These are phyloP conservation scores for Caryopteris hybrid DNA, from an alignment of 305 asterid species.

Conservation along the genomic window DNA sequence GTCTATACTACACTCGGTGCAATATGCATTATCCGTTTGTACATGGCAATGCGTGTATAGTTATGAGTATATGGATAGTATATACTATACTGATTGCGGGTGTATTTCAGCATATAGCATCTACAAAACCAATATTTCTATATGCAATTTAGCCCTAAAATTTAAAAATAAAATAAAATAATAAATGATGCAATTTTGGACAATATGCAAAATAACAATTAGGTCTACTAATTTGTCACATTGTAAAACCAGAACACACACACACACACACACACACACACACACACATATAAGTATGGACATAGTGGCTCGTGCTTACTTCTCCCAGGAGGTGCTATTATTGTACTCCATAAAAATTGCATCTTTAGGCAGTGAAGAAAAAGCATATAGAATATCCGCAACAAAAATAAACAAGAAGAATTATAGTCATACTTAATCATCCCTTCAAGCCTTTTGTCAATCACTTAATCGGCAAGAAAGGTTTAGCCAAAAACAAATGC, in stretches of 20 bases:
- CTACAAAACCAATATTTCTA: too few species aligned
- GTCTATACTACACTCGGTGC: too few species aligned
- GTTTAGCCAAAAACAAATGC: neutral
- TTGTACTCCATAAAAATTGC: constrained; percentile 38
- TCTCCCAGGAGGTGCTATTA: constrained; percentile 18
- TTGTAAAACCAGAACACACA: neutral
- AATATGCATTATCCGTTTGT: neutral
- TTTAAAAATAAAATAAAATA: too few species aligned
- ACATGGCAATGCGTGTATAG: too few species aligned
- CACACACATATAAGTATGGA: neutral
- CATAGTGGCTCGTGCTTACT: constrained; percentile 29
- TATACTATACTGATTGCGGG: too few species aligned
- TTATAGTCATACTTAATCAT: too few species aligned
- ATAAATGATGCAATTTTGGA: too few species aligned
- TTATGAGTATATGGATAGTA: too few species aligned
- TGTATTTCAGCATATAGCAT: too few species aligned
- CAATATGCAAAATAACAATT: too few species aligned
- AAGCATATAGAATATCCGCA: constrained; percentile 58
- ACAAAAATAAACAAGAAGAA: neutral
- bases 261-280: too few species aligned
- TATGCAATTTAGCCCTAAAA: too few species aligned
- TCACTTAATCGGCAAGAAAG: neutral
- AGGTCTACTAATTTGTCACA: neutral
- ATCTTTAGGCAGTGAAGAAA: constrained; percentile 44
- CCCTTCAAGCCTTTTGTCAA: neutral